A percentile compares a stretch with the other conserved stretches of the same genome.
Evolutionary conservation across 345 rosid species (phyloP).

Genomic region (Rhizophora mangle): DNA sequence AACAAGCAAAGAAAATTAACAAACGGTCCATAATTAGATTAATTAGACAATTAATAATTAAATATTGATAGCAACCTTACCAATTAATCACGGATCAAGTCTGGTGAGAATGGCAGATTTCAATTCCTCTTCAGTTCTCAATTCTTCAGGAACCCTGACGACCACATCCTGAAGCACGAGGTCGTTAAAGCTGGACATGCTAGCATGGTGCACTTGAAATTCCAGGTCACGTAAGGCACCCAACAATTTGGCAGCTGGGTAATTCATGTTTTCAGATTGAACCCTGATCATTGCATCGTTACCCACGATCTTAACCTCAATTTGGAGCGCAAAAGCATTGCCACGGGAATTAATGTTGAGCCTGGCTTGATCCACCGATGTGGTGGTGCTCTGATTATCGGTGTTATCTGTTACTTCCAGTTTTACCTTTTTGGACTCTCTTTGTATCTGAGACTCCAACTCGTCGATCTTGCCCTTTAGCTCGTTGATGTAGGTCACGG

Average conservation of each 20-base stretch:
- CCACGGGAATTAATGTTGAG: slow-evolving; percentile 4
- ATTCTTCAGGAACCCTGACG: slow-evolving; percentile 47
- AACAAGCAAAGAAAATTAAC: not conserved
- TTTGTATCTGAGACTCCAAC: slow-evolving; percentile 40
- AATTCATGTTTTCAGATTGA: slow-evolving; percentile 50
- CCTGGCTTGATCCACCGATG: slow-evolving; percentile 41
- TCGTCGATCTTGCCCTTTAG: slow-evolving; percentile 43
- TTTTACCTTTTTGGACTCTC: slow-evolving; percentile 42
- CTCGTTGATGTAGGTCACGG: slow-evolving; percentile 63
- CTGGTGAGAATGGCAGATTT: slow-evolving; percentile 40
- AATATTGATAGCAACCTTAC: too few relatives aligned
- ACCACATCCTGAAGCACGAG: slow-evolving; percentile 68
- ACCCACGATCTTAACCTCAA: slow-evolving; percentile 56
- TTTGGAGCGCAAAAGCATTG: slow-evolving; percentile 14
- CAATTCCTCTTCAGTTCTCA: slow-evolving; percentile 36
- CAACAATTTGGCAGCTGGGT: slow-evolving; percentile 56
- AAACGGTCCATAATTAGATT: not conserved
- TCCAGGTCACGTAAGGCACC: slow-evolving; percentile 55
- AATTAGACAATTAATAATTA: not conserved
- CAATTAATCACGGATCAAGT: slow-evolving; percentile 29
- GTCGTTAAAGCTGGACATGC: slow-evolving; percentile 51
- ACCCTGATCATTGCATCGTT: slow-evolving; percentile 59
- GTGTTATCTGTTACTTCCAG: slow-evolving; percentile 34
- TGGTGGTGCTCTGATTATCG: slow-evolving; percentile 55
- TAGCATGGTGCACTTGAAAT: slow-evolving; percentile 58